phyloP scores from a whole-genome alignment of 1,284 basidiomycete species.

The Leccinum angustisporum region DNA sequence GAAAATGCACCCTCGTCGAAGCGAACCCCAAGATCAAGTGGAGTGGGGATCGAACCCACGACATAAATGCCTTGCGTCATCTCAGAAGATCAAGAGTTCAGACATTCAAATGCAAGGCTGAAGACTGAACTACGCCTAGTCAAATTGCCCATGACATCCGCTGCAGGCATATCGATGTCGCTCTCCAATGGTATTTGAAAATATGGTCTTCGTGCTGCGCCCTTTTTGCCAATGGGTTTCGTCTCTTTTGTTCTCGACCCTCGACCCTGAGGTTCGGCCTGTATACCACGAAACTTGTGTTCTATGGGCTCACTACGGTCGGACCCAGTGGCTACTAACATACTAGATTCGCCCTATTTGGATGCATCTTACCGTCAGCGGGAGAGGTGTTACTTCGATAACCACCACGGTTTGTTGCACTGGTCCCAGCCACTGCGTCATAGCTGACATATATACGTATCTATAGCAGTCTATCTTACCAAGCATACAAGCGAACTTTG shows the following conservation, averaged over 20 bases:
- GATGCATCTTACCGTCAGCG: too few species aligned
- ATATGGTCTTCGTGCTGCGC: neutral
- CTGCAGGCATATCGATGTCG: neutral
- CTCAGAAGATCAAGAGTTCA: neutral
- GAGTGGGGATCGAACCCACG: neutral
- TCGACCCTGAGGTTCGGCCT: too few species aligned
- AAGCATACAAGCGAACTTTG: too few species aligned
- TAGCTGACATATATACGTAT: too few species aligned
- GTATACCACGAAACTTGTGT: neutral
- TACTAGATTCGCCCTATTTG: too few species aligned
- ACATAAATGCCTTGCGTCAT: neutral
- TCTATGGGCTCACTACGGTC: neutral
- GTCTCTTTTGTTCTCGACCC: neutral
- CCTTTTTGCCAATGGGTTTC: neutral
- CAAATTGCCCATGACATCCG: neutral
- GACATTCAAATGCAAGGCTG: neutral
- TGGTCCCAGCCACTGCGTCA: too few species aligned
- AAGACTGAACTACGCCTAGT: neutral
- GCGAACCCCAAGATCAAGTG: neutral
- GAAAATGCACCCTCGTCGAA: neutral
- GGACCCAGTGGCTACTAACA: neutral
- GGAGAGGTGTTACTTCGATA: too few species aligned
- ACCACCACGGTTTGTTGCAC: too few species aligned
- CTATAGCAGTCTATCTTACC: too few species aligned
- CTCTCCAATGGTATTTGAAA: neutral